Conservation (phyloP, 768 basidiomycete species). For the Lactifluus volemus region DNA sequence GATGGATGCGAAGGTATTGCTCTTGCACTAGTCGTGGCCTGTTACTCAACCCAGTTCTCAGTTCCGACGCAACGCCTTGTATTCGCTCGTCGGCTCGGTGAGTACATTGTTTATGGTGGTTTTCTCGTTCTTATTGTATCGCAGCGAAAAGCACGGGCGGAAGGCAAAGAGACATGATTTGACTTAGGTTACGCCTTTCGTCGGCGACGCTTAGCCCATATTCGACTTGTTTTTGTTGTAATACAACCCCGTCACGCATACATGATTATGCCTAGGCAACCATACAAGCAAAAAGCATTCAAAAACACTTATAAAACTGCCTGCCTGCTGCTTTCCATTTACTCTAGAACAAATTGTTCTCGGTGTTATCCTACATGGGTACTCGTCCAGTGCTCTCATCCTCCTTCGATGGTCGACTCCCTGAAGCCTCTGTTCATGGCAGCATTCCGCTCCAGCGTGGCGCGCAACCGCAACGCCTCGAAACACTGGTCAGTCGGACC, state of each 20-base stretch:
- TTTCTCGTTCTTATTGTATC: conserved; percentile 5
- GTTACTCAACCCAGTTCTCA: conserved; percentile 26
- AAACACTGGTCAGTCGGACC: neutral
- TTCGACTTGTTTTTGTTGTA: conserved; percentile 8
- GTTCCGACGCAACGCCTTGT: conserved; percentile 81
- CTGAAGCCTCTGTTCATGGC: conserved; percentile 9
- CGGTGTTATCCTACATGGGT: neutral
- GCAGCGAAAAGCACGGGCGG: conserved; percentile 60
- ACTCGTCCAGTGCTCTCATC: neutral
- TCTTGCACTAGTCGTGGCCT: neutral
- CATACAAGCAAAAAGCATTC: conserved; percentile 21
- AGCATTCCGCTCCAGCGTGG: conserved; percentile 28
- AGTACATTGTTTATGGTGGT: conserved; percentile 24
- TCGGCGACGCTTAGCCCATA: conserved; percentile 1
- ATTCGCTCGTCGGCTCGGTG: conserved; percentile 69
- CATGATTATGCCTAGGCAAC: conserved; percentile 15
- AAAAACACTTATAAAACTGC: conserved; percentile 15
- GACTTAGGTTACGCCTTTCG: neutral
- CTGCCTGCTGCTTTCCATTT: neutral
- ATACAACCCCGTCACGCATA: conserved; percentile 13
- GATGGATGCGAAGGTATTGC: conserved; percentile 71
- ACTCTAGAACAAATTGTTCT: too few species aligned
- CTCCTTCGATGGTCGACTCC: conserved; percentile 7
- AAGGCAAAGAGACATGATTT: conserved; percentile 43
- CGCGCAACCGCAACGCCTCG: conserved; percentile 63